A percentile compares a stretch with the other conserved stretches of the same genome.
Conservation (phyloP, 768 basidiomycete genomes). For the Nidularia pulvinata region DNA sequence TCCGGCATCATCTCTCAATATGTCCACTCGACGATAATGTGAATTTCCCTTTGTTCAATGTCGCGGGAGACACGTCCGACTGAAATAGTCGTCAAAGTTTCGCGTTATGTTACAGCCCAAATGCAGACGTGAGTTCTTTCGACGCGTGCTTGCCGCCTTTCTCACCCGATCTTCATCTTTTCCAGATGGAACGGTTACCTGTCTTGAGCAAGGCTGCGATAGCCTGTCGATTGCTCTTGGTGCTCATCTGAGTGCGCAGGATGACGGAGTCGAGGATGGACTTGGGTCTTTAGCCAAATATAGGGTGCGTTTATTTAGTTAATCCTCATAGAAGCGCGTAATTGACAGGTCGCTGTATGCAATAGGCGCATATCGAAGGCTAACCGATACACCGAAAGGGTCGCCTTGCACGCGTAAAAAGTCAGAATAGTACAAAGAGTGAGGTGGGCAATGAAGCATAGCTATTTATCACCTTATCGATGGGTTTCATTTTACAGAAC, state of each 20-base stretch:
- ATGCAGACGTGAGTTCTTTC: constrained; percentile 32
- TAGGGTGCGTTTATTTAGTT: constrained; percentile 28
- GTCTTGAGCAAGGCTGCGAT: constrained; percentile 47
- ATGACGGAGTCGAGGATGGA: constrained; percentile 41
- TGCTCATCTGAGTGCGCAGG: constrained; percentile 19
- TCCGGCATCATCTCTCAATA: constrained; percentile 24
- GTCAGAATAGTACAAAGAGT: not conserved
- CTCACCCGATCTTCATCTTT: not conserved
- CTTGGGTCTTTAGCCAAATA: constrained; percentile 47
- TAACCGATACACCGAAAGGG: constrained; percentile 19
- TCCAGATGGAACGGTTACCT: constrained; percentile 40
- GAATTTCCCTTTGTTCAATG: constrained; percentile 6
- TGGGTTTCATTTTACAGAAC: too few species aligned
- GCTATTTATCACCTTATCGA: too few species aligned
- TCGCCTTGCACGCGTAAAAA: constrained; percentile 6
- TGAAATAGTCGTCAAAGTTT: constrained; percentile 23
- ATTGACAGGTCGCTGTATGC: constrained; percentile 4
- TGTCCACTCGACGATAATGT: constrained; percentile 32
- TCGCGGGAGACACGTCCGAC: not conserved
- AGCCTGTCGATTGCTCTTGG: constrained; percentile 25
- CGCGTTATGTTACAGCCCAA: constrained; percentile 30
- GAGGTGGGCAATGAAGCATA: not conserved
- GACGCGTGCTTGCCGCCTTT: not conserved
- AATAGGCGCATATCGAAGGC: constrained; percentile 23
- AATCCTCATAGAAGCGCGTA: not conserved